phyloP scores from a whole-genome alignment of 257 asterid genomes.

The Primulina eburnea region DNA sequence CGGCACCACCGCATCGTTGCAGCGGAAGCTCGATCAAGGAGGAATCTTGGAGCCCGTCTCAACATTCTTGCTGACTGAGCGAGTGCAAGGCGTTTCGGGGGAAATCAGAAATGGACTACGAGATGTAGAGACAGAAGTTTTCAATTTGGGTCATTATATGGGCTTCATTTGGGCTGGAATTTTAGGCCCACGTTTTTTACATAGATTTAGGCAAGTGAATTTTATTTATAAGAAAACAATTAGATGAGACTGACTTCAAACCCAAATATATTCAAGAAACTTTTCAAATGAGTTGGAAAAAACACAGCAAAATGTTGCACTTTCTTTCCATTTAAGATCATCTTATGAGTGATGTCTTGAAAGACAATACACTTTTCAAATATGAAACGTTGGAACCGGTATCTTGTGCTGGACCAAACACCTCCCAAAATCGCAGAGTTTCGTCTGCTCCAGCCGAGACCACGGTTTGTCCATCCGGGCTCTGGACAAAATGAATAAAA shows the following conservation, averaged over 20 bases:
- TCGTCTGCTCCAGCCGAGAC: constrained; percentile 65
- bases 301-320: not conserved
- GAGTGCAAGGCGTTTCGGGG: constrained; percentile 2
- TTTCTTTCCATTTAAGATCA: constrained; percentile 24
- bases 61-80: constrained; percentile 38
- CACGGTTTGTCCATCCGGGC: constrained; percentile 76
- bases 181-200: not conserved
- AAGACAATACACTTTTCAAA: constrained; percentile 60
- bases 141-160: constrained; percentile 2
- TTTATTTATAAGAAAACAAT: not conserved
- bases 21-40: constrained; percentile 51
- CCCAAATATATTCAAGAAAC: too few relatives aligned
- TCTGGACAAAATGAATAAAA: constrained; percentile 34
- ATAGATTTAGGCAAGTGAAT: too few relatives aligned
- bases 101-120: not conserved
- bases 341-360: constrained; percentile 54
- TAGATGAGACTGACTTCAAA: too few relatives aligned
- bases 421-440: constrained; percentile 66
- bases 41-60: constrained; percentile 50
- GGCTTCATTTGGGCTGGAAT: constrained; percentile 13
- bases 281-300: not conserved
- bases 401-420: constrained; percentile 56
- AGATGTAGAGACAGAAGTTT: not conserved
- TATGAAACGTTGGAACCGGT: constrained; percentile 36
- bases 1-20: constrained; percentile 56